phyloP scores from a whole-genome alignment of 805 yeast species.

The Hanseniaspora jakobsenii region DNA sequence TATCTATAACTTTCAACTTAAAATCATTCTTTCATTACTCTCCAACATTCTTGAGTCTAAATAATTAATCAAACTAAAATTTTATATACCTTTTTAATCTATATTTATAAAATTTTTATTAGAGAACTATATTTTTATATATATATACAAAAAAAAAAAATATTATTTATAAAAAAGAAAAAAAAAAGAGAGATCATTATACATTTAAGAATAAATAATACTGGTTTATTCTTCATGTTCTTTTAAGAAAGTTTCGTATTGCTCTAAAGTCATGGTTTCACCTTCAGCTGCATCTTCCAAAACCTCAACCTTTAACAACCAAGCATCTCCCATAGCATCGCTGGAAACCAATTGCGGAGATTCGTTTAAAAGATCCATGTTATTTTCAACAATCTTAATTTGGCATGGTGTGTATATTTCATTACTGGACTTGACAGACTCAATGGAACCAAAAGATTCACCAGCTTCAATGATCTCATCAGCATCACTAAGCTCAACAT shows the following conservation, averaged over 20 bases:
- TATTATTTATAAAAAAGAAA: no score
- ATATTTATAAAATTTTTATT: neutral
- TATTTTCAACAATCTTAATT: constrained; percentile 65
- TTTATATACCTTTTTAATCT: neutral
- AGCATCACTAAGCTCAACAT: constrained; percentile 74
- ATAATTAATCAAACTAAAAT: neutral
- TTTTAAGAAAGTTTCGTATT: constrained; percentile 46
- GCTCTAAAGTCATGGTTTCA: constrained; percentile 44
- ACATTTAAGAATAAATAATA: no score
- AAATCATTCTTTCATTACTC: neutral
- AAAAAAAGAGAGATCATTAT: no score
- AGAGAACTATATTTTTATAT: no score
- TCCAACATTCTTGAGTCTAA: neutral
- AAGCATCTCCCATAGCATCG: constrained; percentile 89
- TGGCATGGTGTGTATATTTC: constrained; percentile 82
- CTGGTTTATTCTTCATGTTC: constrained; percentile 11
- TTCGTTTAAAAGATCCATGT: constrained; percentile 45
- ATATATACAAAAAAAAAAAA: no score
- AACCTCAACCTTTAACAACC: constrained; percentile 73
- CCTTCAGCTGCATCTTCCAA: constrained; percentile 33
- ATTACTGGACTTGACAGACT: constrained; percentile 85
- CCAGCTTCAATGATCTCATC: constrained; percentile 53
- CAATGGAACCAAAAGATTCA: constrained; percentile 84
- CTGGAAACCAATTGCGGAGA: constrained; percentile 68
- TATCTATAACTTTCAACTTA: constrained; percentile 1